Base-by-base conservation (phyloP, 2,329 filamentous ascomycete genomes). In the Geosmithia flava region DNA sequence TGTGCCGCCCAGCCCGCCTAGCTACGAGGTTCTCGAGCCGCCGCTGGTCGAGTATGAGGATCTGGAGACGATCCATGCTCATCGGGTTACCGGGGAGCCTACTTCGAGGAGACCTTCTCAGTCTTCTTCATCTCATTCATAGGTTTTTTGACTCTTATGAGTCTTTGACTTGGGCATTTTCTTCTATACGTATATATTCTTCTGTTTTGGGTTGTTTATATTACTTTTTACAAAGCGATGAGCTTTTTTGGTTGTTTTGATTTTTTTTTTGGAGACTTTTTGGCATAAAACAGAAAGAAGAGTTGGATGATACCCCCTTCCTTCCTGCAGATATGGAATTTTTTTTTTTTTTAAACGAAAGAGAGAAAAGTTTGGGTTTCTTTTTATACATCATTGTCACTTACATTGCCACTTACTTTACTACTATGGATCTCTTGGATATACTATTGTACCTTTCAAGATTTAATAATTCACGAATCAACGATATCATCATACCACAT, bases 1-100 rank as follows among this genome's bases (percentile, higher is more conserved):
- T 60, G 89, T 97, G 42, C 90, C 91, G 1, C 83, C 81, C 2
- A 88, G 84, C 57, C 91, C 91, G 45, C 91, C 91, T 0, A 75
- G 72, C 6, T 90, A 90, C 65, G 61, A 45, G 44, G 20, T 20
- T 7, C n/a, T 27, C 7, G n/a, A 30, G 19, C 19, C 7, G 40
- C 27, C 44, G 44, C 63, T 62, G 2, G 53, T 65, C 41, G 61
- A 65, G 49, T 69, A 70, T 20, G 68, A 70, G 23, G 54, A 62
- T 39, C 61, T 74, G 15, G 40, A 44, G 45, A 19, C 33, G 13
- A 27, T 48, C 11, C 39, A 48, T n/a, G 46, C 40, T 13, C 30
- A 27, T 7, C 23, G 44, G 13, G 10, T 45, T 11, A 30, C 17
- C 27, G 44, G 44, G 15, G 44, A 30, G 30, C 44, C 44, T 20